phyloP scores from a whole-genome alignment of 1,284 basidiomycete species.

The Omphalotus olearius region DNA sequence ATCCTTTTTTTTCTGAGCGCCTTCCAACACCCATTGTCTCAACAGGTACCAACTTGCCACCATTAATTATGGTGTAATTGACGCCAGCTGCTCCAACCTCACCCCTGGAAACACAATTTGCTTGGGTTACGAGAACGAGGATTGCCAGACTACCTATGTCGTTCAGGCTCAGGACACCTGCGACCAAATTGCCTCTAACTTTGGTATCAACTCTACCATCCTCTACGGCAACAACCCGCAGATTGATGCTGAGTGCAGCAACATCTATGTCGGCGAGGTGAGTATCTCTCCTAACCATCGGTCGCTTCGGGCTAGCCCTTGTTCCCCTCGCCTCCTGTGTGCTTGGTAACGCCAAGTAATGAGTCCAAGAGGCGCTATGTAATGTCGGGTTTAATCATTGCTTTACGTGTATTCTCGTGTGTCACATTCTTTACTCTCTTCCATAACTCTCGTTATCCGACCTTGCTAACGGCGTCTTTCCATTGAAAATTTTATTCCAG shows the following conservation, averaged over 20 bases:
- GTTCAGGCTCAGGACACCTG: constrained; percentile 51
- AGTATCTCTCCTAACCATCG: constrained; percentile 17
- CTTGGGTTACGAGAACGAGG: constrained; percentile 42
- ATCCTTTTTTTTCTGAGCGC: constrained; percentile 10
- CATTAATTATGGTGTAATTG: constrained; percentile 48
- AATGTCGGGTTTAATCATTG: too few relatives aligned
- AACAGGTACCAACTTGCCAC: constrained; percentile 68
- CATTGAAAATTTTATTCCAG: too few relatives aligned
- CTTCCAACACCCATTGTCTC: background rate
- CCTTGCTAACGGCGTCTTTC: background rate
- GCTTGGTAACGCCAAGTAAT: too few relatives aligned
- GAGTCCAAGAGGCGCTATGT: too few relatives aligned
- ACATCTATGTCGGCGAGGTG: constrained; percentile 68
- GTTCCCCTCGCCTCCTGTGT: background rate
- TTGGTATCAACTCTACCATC: constrained; percentile 45
- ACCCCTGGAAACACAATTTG: constrained; percentile 42
- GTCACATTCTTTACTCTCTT: too few relatives aligned
- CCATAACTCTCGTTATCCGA: background rate
- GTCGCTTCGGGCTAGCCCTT: background rate
- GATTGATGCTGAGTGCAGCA: constrained; percentile 48
- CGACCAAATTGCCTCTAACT: constrained; percentile 32
- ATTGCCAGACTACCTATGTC: constrained; percentile 45
- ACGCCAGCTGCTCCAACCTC: constrained; percentile 56
- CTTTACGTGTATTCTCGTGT: too few relatives aligned
- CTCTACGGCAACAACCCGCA: constrained; percentile 67